Evolutionary conservation across 164 flowering plant species (phyloP), one percentile per base, ranked within the genome.

Genomic region (Vitis amurensis): DNA sequence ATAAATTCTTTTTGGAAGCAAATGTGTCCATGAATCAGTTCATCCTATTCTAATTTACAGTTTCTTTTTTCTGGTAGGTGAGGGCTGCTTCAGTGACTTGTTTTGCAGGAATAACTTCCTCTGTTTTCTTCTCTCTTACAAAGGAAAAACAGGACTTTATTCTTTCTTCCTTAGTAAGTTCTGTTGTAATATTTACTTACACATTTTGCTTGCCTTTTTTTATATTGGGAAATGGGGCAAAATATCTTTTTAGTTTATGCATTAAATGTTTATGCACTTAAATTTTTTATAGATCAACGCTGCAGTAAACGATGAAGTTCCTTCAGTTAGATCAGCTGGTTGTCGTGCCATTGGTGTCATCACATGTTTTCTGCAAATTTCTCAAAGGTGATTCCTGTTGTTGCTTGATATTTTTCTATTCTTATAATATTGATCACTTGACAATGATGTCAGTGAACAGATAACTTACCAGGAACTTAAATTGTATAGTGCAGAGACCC

Each of bases 281-380:
- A 61, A 64, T 23, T 50, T 5, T 71, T 63, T 75, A 63, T 75
- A 94, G 98, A 78, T 88, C 23, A 64, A 71, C 62, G 86, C 87
- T 71, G 96, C 96, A 52, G 57, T 83, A 19, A 74, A 75, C 64
- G 94, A 91, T 77, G 87, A 77, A 69, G 88, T 79, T 66, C 85
- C 99, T 71, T 85, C 91, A 44, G 99, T 95, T 49, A 87, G 92
- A 71, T 90, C 96, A 68, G 96, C 96, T 76, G 97, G 96, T 72
- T 95, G 99, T 80, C 92, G 99, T 66, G 94, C 98, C 65, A 86
- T 95, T 79, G 99, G 99, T 47, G 90, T 92, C 63, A 88, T 91
- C 64, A 77, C 92, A 72, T 89, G 91, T 77, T 92, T 94, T 76
- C 95, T 81, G 44, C 81, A 85, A 74, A 83, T 85, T 66, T 83